Evolutionary conservation across 768 basidiomycete species (phyloP), one percentile per base, ranked within the genome.

Genomic region (Auricularia heimuer): DNA sequence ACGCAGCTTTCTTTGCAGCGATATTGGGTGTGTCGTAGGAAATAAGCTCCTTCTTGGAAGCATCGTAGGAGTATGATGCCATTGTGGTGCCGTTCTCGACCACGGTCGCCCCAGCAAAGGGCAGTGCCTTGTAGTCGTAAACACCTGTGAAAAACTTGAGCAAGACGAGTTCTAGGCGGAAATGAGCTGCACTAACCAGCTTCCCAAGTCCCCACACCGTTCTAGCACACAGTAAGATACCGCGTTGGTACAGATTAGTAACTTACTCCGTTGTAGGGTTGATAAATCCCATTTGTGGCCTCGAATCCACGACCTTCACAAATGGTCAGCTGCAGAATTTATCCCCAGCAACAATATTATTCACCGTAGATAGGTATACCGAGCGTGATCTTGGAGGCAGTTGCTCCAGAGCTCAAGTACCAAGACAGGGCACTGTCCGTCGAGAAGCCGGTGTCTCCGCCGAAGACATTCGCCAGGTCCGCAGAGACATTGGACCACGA

Each of bases 241-340:
- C 58, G 4, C 42, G 16, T 0, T 29, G 29, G 29, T 29, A 29
- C 29, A 29, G 2, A 29, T 2, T 29, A 29, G 29, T 29, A 29
- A 69, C 81, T 71, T 72, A 88, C 86, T 14, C 90, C 90, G 36
- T 72, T 83, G 77, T 86, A 94, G 3, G 89, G 72, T 51, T 81
- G 76, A 4, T 89, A 88, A 65, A 92, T 78, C 6, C 88, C 87
- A 44, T 72, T 70, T 0, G 90, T 92, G 36, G 82, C 76, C 71
- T 89, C 85, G 70, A 92, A 94, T 1, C 86, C 85, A 69, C 86
- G 85, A 0, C 91, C 91, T 69, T 92, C 92, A 3, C 91, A 29
- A 77, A 3, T 91, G 91, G 8, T 54, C 18, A 54, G 54, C 54
- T 7, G 29, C 29, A 29, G 29, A 12, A 7, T 54, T 10, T 7